These are phyloP conservation scores for Athelia sp. DNA, from an alignment of 1,284 basidiomycete genomes.

Conservation along the genomic window DNA sequence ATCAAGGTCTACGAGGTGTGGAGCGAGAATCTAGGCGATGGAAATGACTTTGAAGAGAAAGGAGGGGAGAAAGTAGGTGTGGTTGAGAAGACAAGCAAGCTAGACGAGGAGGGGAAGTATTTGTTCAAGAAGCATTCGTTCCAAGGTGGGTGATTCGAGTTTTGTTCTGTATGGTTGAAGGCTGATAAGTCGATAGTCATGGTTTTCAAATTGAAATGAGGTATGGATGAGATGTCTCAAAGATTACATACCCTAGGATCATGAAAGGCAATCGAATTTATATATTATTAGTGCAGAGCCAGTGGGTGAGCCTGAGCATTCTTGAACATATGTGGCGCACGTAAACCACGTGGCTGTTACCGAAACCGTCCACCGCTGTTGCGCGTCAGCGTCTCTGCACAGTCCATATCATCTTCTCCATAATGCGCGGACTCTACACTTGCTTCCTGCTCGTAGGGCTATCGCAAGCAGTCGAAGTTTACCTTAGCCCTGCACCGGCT, in stretches of 20 bases:
- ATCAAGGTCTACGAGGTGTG: conserved; percentile 43
- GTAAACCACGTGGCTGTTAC: too few relatives aligned
- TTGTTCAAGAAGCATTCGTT: conserved; percentile 44
- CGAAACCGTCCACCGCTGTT: too few relatives aligned
- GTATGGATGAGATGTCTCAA: too few relatives aligned
- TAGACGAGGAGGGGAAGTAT: conserved; percentile 26
- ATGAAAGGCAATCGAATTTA: too few relatives aligned
- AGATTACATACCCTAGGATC: too few relatives aligned
- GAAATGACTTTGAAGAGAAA: conserved; percentile 32
- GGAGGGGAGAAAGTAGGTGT: conserved; percentile 34
- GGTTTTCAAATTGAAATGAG: not conserved
- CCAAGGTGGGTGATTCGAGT: conserved; percentile 22
- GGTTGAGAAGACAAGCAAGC: conserved; percentile 26
- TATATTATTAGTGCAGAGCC: too few relatives aligned
- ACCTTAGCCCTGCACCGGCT: conserved; percentile 37
- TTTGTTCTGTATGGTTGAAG: not conserved
- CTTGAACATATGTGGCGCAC: too few relatives aligned
- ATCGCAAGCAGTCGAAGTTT: conserved; percentile 45
- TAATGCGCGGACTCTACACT: conserved; percentile 23
- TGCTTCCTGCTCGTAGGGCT: conserved; percentile 24
- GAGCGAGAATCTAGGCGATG: conserved; percentile 33
- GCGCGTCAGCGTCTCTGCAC: too few relatives aligned
- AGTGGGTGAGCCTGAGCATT: too few relatives aligned
- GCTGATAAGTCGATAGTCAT: not conserved
- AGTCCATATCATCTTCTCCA: not conserved